These are phyloP conservation scores for Diplocarpon mali DNA, from an alignment of 2,329 filamentous ascomycete genomes.

Conservation along the genomic window DNA sequence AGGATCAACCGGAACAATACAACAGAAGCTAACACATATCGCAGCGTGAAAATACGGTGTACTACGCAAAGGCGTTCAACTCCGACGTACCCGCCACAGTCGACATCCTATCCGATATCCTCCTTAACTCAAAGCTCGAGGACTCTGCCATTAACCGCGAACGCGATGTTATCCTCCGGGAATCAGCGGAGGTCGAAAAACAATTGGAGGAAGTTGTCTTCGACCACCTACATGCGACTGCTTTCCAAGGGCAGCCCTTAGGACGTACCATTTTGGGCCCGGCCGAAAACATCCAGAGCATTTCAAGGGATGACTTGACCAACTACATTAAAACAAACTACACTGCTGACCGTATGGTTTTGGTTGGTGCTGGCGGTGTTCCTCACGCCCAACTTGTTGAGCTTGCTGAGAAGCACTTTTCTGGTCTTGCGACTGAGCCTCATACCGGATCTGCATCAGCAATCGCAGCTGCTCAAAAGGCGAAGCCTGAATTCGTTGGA, in stretches of 20 bases:
- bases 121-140: slow-evolving; percentile 99
- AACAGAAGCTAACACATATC: slow-evolving; percentile 15
- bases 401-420: slow-evolving; percentile 94
- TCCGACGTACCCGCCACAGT: slow-evolving; percentile 91
- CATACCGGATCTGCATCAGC: slow-evolving; percentile 61
- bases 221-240: slow-evolving; percentile 96
- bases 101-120: slow-evolving; percentile 97
- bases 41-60: slow-evolving; percentile 97
- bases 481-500: slow-evolving; percentile 88
- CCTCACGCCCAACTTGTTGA: slow-evolving; percentile 90
- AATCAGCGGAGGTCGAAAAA: slow-evolving; percentile 99
- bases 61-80: slow-evolving; percentile 99
- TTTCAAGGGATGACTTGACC: slow-evolving; percentile 78
- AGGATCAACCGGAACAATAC: slow-evolving; percentile 20
- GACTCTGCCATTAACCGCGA: slow-evolving; percentile 86
- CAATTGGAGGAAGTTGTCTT: slow-evolving; percentile 99
- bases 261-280: slow-evolving; percentile 96
- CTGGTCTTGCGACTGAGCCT: slow-evolving; percentile 62
- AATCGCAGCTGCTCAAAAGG: slow-evolving; percentile 60
- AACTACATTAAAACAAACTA: slow-evolving; percentile 99
- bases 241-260: slow-evolving; percentile 90
- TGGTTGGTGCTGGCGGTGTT: slow-evolving; percentile 88
- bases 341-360: slow-evolving; percentile 98
- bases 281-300: slow-evolving; percentile 95
- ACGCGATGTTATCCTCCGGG: slow-evolving; percentile 94